Evolutionary conservation across 331 rosid species (phyloP), one percentile per base, ranked within the genome.

Genomic region (Phaseolus coccineus): DNA sequence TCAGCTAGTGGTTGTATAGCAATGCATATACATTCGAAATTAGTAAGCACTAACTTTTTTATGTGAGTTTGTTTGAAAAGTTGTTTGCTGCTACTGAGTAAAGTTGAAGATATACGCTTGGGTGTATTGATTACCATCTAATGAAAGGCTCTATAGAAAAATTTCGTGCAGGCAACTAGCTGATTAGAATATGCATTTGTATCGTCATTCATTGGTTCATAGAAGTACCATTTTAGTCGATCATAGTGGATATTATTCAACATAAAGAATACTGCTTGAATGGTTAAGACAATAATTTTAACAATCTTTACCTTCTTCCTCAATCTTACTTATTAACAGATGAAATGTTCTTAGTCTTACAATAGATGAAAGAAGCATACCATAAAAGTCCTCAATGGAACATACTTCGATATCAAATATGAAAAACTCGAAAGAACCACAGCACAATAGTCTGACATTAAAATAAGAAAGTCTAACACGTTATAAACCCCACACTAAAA

Each of bases 321-420:
- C 12, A 16, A 16, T 74, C 22, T 19, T 16, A 15, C 30, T 44
- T 44, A 57, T 63, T 13, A 40, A 11, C 14, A 6, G n/a, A 9
- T 55, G 64, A 66, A 44, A 62, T 63, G 35, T 46, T 53, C 28
- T 19, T 47, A 48, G 59, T 68, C 58, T 46, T 28, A 22, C 39
- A 15, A 35, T 14, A 19, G 5, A 24, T 24, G 3, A 8, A 9
- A 7, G 14, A 56, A 56, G 6, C 42, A 39, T 39, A 39, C 2
- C 42, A 7, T 39, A 6, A 39, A 39, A 39, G 42, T 6, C 2
- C 9, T 6, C 46, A 40, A 40, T 40, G 46, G 50, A 44, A 44
- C 15, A 44, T 44, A 44, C 50, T 11, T 44, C 50, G 12, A 55
- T n/a, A 19, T 9, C 27, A 22, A 55, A 19, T 55, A 55, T 22